Conservation (phyloP, 2,329 filamentous ascomycete genomes). For the Coleophoma crateriformis region DNA sequence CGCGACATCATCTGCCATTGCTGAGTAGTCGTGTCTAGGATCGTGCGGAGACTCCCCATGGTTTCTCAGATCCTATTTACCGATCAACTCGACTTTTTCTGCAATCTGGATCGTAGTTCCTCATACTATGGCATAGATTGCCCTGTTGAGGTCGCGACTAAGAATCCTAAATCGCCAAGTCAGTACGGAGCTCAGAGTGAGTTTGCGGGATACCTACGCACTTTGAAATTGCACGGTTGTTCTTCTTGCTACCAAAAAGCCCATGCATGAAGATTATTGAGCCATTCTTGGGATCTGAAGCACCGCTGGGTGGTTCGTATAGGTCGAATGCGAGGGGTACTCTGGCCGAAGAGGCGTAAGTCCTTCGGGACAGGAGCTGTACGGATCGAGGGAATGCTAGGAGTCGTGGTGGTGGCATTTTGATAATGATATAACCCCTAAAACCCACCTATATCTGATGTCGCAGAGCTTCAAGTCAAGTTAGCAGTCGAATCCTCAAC, state of each 20-base stretch:
- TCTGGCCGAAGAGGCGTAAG: slow-evolving; percentile 4
- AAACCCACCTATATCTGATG: too few relatives aligned
- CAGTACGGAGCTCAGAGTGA: slow-evolving; percentile 4
- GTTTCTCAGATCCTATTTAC: slow-evolving; percentile 55
- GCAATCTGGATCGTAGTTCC: too few relatives aligned
- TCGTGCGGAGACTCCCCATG: background rate
- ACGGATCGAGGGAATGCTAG: background rate
- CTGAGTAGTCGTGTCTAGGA: background rate
- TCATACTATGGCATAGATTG: slow-evolving; percentile 74
- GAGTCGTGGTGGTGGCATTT: background rate
- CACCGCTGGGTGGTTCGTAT: slow-evolving; percentile 50
- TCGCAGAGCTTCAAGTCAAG: too few relatives aligned
- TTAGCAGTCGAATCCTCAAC: too few relatives aligned
- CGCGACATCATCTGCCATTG: background rate
- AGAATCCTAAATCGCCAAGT: slow-evolving; percentile 53
- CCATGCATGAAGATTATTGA: slow-evolving; percentile 90
- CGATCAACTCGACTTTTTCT: slow-evolving; percentile 52
- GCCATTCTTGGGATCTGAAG: slow-evolving; percentile 34
- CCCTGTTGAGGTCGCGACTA: slow-evolving; percentile 72
- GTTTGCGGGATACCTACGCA: slow-evolving; percentile 33
- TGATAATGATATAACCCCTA: too few relatives aligned
- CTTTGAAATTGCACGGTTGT: slow-evolving; percentile 94
- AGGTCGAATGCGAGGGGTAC: slow-evolving; percentile 56
- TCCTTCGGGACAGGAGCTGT: background rate
- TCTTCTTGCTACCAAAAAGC: slow-evolving; percentile 91